A percentile compares a stretch with the other conserved stretches of the same genome.
phyloP scores from a whole-genome alignment of 1,284 basidiomycete genomes.

The Leccinum cinnamomeum region DNA sequence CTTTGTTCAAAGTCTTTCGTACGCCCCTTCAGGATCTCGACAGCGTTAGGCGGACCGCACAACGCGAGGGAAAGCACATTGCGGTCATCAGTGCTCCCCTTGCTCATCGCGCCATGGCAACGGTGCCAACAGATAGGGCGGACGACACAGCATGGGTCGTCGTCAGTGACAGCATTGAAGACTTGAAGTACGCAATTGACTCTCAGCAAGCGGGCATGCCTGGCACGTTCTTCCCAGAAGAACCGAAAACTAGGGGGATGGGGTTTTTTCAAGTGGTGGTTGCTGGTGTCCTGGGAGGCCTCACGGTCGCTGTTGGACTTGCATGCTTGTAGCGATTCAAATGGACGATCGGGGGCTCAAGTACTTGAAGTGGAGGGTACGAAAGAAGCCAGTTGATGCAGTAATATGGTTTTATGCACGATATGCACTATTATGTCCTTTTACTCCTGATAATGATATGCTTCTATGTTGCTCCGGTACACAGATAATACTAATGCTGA shows the following conservation, averaged over 20 bases:
- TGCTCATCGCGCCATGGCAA: slow-evolving; percentile 25
- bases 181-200: slow-evolving; percentile 34
- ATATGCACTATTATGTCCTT: slow-evolving; percentile 16
- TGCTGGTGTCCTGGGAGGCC: slow-evolving; percentile 32
- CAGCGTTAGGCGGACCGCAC: slow-evolving; percentile 24
- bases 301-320: slow-evolving; percentile 33
- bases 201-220: slow-evolving; percentile 35
- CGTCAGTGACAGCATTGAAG: slow-evolving; percentile 35
- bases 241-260: slow-evolving; percentile 16
- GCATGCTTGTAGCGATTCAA: slow-evolving; percentile 34
- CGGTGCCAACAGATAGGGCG: slow-evolving; percentile 19
- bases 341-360: background rate
- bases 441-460: slow-evolving; percentile 21
- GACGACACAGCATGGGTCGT: slow-evolving; percentile 34
- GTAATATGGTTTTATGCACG: slow-evolving; percentile 11
- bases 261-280: slow-evolving; percentile 34
- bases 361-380: background rate
- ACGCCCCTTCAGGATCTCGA: slow-evolving; percentile 33
- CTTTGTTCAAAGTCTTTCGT: slow-evolving; percentile 37
- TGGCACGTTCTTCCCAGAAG: slow-evolving; percentile 30
- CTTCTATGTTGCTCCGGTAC: slow-evolving; percentile 3
- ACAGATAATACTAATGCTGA: background rate
- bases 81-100: slow-evolving; percentile 30
- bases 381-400: slow-evolving; percentile 1
- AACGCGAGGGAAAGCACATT: slow-evolving; percentile 35